Conservation (phyloP, 306 rosid genomes). For the Fragaria iinumae region DNA sequence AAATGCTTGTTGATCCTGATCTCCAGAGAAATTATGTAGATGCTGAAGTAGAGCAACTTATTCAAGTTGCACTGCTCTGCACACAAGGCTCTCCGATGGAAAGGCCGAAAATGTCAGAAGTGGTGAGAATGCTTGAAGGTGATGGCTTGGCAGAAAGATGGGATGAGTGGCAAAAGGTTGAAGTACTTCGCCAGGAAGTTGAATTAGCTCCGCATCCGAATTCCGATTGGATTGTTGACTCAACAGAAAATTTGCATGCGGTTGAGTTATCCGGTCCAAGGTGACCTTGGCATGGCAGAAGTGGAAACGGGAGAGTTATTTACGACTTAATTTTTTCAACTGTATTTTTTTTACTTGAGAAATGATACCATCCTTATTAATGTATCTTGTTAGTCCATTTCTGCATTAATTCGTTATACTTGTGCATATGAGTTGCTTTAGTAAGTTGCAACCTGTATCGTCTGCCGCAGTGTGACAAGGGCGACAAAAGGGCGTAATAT, state of each 20-base stretch:
- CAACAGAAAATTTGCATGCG: slow-evolving; percentile 93
- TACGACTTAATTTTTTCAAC: slow-evolving; percentile 47
- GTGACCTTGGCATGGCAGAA: slow-evolving; percentile 53
- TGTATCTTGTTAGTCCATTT: slow-evolving; percentile 50
- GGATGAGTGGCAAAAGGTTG: slow-evolving; percentile 99
- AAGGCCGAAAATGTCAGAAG: slow-evolving; percentile 97
- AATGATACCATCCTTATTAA: slow-evolving; percentile 51
- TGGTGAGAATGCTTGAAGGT: slow-evolving; percentile 97
- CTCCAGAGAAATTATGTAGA: slow-evolving; percentile 80
- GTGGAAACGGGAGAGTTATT: slow-evolving; percentile 36
- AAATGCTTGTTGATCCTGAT: slow-evolving; percentile 96
- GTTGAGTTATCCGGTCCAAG: slow-evolving; percentile 99
- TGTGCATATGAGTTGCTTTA: slow-evolving; percentile 84
- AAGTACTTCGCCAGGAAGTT: slow-evolving; percentile 87
- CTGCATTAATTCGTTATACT: slow-evolving; percentile 71
- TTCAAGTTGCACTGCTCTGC: slow-evolving; percentile 94
- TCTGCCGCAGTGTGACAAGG: slow-evolving; percentile 46
- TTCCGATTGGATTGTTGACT: slow-evolving; percentile 94
- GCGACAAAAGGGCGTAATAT: slow-evolving; percentile 14
- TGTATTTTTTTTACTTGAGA: slow-evolving; percentile 26
- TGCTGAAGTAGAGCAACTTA: slow-evolving; percentile 93
- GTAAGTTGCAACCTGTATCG: slow-evolving; percentile 60
- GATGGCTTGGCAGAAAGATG: slow-evolving; percentile 98
- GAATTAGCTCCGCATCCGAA: slow-evolving; percentile 86
- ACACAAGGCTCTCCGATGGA: slow-evolving; percentile 97